phyloP scores from a whole-genome alignment of 495 filamentous ascomycete species.

The Tuber microsphaerosporum region DNA sequence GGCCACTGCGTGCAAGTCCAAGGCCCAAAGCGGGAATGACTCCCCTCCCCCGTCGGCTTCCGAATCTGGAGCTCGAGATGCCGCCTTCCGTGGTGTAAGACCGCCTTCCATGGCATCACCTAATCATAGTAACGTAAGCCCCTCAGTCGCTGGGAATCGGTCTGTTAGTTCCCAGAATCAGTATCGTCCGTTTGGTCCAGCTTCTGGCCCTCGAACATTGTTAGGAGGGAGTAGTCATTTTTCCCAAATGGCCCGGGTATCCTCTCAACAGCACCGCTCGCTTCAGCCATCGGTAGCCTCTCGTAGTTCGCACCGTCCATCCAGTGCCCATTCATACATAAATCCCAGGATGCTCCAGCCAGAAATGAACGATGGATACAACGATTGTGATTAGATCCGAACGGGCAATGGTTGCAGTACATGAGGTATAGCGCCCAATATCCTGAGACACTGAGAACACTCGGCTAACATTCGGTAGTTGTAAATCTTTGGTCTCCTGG shows the following conservation, averaged over 20 bases:
- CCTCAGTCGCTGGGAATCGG: neutral
- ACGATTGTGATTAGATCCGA: neutral
- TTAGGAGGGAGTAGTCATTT: neutral
- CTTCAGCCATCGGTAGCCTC: neutral
- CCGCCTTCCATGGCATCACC: neutral
- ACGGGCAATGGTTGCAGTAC: neutral
- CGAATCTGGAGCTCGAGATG: neutral
- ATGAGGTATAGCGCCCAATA: neutral
- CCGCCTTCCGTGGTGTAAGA: neutral
- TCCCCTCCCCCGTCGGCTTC: neutral
- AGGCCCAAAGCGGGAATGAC: neutral
- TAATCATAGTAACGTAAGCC: neutral
- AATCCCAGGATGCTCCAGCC: neutral
- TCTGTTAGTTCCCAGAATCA: neutral
- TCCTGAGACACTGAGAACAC: neutral
- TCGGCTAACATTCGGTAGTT: neutral
- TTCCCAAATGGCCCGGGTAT: neutral
- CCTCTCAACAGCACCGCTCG: neutral
- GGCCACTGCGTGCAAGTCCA: conserved; percentile 18
- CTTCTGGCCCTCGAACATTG: neutral
- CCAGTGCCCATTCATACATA: neutral
- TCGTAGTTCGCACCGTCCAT: neutral
- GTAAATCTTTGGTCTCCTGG: neutral
- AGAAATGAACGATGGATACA: neutral
- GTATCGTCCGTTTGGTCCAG: neutral